These are phyloP conservation scores for Chrysopogon serrulatus DNA, from an alignment of 176 grass and related monocot genomes.

Conservation along the genomic window DNA sequence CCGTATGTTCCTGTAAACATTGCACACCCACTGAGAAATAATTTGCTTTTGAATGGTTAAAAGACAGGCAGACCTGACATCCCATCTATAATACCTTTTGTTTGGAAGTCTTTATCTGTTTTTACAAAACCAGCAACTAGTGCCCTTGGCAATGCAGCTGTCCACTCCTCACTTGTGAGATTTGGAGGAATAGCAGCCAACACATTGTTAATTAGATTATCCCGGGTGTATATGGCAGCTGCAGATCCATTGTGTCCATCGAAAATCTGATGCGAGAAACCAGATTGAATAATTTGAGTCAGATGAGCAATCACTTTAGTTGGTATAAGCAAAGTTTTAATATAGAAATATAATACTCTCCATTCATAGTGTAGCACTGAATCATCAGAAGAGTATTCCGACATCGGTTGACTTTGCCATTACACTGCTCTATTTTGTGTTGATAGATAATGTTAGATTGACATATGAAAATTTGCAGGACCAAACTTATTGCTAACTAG, in stretches of 20 bases:
- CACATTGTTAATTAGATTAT: constrained; percentile 71
- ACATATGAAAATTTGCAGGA: constrained; percentile 10
- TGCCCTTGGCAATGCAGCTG: constrained; percentile 81
- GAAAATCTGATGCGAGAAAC: constrained; percentile 55
- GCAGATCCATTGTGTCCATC: constrained; percentile 92
- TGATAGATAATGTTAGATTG: background rate
- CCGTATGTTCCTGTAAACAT: background rate
- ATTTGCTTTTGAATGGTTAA: background rate
- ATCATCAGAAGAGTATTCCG: constrained; percentile 7
- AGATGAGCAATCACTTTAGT: constrained; percentile 26
- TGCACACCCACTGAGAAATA: background rate
- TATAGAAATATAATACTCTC: background rate
- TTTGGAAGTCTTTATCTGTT: constrained; percentile 88
- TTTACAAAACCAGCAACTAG: constrained; percentile 97
- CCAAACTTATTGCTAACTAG: background rate
- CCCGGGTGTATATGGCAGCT: constrained; percentile 86
- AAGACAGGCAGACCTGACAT: background rate
- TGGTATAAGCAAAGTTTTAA: background rate
- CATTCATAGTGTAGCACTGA: constrained; percentile 12
- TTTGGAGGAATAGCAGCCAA: constrained; percentile 76
- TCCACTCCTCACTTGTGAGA: constrained; percentile 87
- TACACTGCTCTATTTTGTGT: background rate
- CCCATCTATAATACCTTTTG: constrained; percentile 49
- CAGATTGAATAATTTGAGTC: constrained; percentile 37
- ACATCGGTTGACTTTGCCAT: background rate